Conservation (phyloP, 225 moss, liverwort and hornwort species). For the Polytrichum formosum region DNA sequence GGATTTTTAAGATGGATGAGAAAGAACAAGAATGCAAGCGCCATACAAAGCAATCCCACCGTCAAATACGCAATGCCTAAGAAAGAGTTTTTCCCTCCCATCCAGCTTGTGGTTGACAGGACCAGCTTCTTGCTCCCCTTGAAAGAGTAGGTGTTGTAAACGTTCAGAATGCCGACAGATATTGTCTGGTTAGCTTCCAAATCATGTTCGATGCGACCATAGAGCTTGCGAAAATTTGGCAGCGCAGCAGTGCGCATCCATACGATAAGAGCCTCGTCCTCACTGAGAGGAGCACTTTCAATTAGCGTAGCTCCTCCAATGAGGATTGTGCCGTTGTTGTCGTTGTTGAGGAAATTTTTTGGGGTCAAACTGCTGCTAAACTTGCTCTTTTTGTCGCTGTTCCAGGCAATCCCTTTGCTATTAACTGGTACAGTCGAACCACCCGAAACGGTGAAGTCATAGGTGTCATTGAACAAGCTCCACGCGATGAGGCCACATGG, state of each 20-base stretch:
- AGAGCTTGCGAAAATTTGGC: constrained; percentile 89
- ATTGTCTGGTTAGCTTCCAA: constrained; percentile 40
- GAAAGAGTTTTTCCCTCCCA: constrained; percentile 90
- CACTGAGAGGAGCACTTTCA: constrained; percentile 9
- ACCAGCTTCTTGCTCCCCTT: constrained; percentile 92
- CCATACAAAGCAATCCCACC: constrained; percentile 72
- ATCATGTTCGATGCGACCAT: constrained; percentile 71
- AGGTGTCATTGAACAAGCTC: constrained; percentile 91
- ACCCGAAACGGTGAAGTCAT: constrained; percentile 1
- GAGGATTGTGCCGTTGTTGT: constrained; percentile 9
- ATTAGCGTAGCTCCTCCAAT: constrained; percentile 44
- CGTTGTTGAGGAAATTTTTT: constrained; percentile 53
- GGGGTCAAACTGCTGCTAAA: constrained; percentile 42
- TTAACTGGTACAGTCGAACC: constrained; percentile 1
- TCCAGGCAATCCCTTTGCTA: constrained; percentile 73
- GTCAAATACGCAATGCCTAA: constrained; percentile 87
- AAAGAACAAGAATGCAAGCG: constrained; percentile 84
- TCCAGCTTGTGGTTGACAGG: constrained; percentile 93
- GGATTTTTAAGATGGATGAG: constrained; percentile 79
- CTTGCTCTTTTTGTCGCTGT: constrained; percentile 76
- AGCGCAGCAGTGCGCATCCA: constrained; percentile 99
- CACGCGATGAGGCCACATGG: constrained; percentile 96
- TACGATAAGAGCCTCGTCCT: constrained; percentile 80
- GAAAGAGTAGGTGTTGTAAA: constrained; percentile 84
- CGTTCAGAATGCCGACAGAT: constrained; percentile 44